Evolutionary conservation across 208 protist genomes (phyloP), one percentile per base, ranked within the genome.

Genomic region (Leishmania tropica): DNA sequence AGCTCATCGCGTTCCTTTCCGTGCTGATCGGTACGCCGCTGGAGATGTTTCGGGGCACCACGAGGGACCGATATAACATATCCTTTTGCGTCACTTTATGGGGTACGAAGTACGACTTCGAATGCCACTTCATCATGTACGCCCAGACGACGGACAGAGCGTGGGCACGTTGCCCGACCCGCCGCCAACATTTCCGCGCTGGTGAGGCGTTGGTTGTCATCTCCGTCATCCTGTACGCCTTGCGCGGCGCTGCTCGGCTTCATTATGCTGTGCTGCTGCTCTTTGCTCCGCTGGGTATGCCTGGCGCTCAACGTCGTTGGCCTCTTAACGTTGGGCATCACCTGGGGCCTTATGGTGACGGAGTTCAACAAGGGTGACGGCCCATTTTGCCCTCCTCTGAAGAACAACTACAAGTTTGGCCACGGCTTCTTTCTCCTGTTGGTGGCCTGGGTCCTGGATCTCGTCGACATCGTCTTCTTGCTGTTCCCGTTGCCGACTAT

Each of bases 1-100:
- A 85, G 79, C 62, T 87, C 21, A 53, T 89, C 28, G 85, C 85
- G 28, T 88, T 93, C 45, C 45, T 95, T 8, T 85, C 90, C 40
- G 80, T 93, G 56, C 65, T 89, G 58, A 84, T 92, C 37, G 91
- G 85, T 19, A 91, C 86, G 37, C 81, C 86, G 60, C 83, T 94
- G 24, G 88, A 92, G 74, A 81, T 87, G 87, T 88, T 92, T 81
- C 85, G 88, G 21, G 53, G 31, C 31, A 31, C 31, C 31, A 31
- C 31, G 31, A 31, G 31, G 31, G 31, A 31, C 31, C 31, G 0
- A 0, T 31, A 31, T 31, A 31, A 31, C 31, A 0, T 31, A 31
- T 31, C 31, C 31, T 31, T 31, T 0, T 31, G 31, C 31, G 0
- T 31, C 31, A 31, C 31, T 31, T 31, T 93, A 72, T 95, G 91